A percentile compares a stretch with the other conserved stretches of the same genome.
These are phyloP conservation scores for Vitis vinifera DNA, from an alignment of 164 flowering plant species.

Conservation along the genomic window DNA sequence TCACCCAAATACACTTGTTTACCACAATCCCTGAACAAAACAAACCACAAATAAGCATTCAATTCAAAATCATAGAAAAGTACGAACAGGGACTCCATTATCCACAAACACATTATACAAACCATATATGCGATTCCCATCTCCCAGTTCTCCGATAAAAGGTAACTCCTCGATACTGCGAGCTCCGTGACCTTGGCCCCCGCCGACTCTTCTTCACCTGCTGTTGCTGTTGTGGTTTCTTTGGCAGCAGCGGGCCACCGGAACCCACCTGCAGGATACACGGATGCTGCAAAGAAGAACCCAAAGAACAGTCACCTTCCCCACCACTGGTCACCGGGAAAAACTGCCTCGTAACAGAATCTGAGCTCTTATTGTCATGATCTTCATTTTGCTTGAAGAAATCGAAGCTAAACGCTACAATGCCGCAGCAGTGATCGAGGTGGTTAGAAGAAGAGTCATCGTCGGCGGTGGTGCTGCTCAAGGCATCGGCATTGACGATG, in stretches of 20 bases:
- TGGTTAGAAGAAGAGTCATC: constrained; percentile 19
- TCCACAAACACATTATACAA: not conserved
- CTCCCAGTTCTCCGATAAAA: constrained; percentile 54
- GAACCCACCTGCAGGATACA: constrained; percentile 6
- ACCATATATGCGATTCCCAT: constrained; percentile 73
- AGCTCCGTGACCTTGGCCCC: constrained; percentile 58
- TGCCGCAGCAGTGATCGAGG: not conserved
- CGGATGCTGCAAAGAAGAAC: constrained; percentile 10
- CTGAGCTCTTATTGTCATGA: not conserved
- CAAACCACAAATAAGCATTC: not conserved
- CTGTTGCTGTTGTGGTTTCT: constrained; percentile 15
- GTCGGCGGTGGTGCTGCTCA: constrained; percentile 6
- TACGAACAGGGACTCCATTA: no score
- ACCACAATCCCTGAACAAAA: constrained; percentile 72
- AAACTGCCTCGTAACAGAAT: constrained; percentile 7
- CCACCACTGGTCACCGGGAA: constrained; percentile 21
- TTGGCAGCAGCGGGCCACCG: constrained; percentile 10
- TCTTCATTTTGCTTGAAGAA: constrained; percentile 7
- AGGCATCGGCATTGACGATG: constrained; percentile 14
- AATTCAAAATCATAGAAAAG: not conserved
- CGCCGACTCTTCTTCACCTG: constrained; percentile 44
- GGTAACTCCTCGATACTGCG: constrained; percentile 59
- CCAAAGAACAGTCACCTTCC: not conserved
- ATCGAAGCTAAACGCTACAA: constrained; percentile 15
- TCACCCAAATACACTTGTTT: constrained; percentile 85